Evolutionary conservation across 306 rosid species (phyloP).

Genomic region (Castanea sativa): DNA sequence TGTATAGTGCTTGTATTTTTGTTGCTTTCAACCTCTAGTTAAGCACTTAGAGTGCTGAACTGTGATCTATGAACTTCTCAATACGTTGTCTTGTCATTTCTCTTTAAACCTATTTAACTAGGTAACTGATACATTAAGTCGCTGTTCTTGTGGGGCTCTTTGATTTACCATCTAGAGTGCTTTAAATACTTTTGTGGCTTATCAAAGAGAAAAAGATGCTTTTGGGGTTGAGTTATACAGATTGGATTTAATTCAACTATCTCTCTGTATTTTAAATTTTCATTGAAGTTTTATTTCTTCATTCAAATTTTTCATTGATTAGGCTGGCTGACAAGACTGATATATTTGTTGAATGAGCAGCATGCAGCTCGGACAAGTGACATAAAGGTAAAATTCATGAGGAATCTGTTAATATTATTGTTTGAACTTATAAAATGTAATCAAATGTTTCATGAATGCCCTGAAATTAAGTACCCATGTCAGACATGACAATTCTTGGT

Average conservation of each 20-base stretch:
- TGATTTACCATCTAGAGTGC: background rate
- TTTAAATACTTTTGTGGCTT: background rate
- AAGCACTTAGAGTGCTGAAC: background rate
- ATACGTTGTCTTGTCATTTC: background rate
- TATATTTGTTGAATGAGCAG: slow-evolving; percentile 88
- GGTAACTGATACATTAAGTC: background rate
- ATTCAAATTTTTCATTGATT: slow-evolving; percentile 68
- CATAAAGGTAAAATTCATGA: slow-evolving; percentile 57
- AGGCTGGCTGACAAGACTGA: slow-evolving; percentile 95
- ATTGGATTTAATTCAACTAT: slow-evolving; percentile 12
- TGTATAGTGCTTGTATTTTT: background rate
- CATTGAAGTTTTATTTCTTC: slow-evolving; percentile 54
- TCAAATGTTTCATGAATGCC: background rate
- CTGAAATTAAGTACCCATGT: background rate
- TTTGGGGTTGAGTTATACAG: background rate
- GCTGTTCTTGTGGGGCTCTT: background rate
- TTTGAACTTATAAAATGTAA: slow-evolving; percentile 6
- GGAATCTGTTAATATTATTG: slow-evolving; percentile 14
- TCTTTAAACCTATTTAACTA: background rate
- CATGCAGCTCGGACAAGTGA: slow-evolving; percentile 61
- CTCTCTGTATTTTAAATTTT: slow-evolving; percentile 29
- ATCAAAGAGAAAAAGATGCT: slow-evolving; percentile 1
- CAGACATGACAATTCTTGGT: background rate
- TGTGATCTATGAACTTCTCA: background rate
- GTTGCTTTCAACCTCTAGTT: background rate